phyloP scores from a whole-genome alignment of 2,329 filamentous ascomycete species.

The Achaetomium macrosporum region DNA sequence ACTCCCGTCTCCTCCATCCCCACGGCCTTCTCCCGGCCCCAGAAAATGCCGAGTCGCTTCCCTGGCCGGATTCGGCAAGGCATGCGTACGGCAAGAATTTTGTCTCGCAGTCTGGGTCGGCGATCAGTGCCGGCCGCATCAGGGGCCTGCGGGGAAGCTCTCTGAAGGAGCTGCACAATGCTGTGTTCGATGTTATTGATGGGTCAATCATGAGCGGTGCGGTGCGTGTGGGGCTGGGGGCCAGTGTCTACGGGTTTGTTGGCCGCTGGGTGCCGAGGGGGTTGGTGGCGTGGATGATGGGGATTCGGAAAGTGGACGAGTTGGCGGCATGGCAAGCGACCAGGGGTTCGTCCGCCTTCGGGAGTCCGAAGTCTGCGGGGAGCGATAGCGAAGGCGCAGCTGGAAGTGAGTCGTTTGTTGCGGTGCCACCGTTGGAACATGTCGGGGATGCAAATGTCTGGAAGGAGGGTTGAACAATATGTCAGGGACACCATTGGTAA shows the following conservation, averaged over 20 bases:
- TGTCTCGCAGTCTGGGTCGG: constrained; percentile 48
- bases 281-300: constrained; percentile 91
- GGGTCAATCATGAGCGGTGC: constrained; percentile 54
- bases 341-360: constrained; percentile 10
- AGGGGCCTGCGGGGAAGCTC: constrained; percentile 62
- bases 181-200: constrained; percentile 84
- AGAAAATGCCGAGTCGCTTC: constrained; percentile 49
- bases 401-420: constrained; percentile 41
- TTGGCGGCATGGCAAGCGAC: constrained; percentile 47
- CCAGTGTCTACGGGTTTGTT: constrained; percentile 76
- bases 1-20: constrained; percentile 27
- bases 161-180: constrained; percentile 73
- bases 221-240: constrained; percentile 78
- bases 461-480: constrained; percentile 34
- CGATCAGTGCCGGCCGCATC: constrained; percentile 51
- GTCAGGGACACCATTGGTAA: not conserved
- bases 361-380: constrained; percentile 24
- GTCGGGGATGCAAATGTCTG: constrained; percentile 41
- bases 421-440: constrained; percentile 39
- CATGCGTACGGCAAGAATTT: constrained; percentile 59
- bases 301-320: constrained; percentile 58
- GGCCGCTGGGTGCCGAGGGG: constrained; percentile 72
- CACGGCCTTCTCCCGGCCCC: constrained; percentile 37
- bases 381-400: constrained; percentile 30
- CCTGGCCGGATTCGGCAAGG: constrained; percentile 58